Conservation (phyloP, 2,329 filamentous ascomycete genomes). For the Colletotrichum eremochloae region DNA sequence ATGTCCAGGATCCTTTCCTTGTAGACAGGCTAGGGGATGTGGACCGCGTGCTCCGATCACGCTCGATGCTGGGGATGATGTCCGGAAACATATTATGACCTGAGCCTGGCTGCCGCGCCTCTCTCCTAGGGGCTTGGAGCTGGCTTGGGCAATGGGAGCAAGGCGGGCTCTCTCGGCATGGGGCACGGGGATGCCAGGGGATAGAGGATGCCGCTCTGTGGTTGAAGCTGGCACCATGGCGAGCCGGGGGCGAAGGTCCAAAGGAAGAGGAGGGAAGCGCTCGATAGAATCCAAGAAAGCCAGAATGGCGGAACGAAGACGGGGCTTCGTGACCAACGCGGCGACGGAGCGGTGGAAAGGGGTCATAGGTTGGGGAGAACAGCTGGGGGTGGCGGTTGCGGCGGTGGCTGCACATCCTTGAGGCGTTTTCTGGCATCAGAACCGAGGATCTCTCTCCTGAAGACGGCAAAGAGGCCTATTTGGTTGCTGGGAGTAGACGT, state of each 20-base stretch:
- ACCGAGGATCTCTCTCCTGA: too few relatives aligned
- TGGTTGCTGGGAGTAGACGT: neutral
- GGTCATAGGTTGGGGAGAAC: neutral
- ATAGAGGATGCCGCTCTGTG: neutral
- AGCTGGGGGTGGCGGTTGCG: constrained; percentile 32
- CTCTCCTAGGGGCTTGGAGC: neutral
- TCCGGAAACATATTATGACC: neutral
- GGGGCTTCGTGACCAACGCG: neutral
- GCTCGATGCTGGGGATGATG: neutral
- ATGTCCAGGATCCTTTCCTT: neutral
- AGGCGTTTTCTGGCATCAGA: neutral
- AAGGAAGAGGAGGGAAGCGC: neutral
- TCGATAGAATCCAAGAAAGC: neutral
- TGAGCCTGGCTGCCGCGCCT: neutral
- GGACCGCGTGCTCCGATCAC: neutral
- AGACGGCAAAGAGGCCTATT: too few relatives aligned
- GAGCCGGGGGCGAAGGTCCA: too few relatives aligned
- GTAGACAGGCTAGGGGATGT: neutral
- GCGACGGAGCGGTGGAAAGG: neutral
- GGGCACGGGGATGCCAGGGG: neutral
- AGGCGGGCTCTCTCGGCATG: neutral
- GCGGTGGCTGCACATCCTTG: constrained; percentile 12
- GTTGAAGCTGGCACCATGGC: too few relatives aligned
- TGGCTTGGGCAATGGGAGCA: too few relatives aligned
- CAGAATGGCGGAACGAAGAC: neutral